A percentile compares a stretch with the other conserved stretches of the same genome.
Evolutionary conservation across 2,329 filamentous ascomycete genomes (phyloP).

Genomic region (Chalaropsis thielavioides): DNA sequence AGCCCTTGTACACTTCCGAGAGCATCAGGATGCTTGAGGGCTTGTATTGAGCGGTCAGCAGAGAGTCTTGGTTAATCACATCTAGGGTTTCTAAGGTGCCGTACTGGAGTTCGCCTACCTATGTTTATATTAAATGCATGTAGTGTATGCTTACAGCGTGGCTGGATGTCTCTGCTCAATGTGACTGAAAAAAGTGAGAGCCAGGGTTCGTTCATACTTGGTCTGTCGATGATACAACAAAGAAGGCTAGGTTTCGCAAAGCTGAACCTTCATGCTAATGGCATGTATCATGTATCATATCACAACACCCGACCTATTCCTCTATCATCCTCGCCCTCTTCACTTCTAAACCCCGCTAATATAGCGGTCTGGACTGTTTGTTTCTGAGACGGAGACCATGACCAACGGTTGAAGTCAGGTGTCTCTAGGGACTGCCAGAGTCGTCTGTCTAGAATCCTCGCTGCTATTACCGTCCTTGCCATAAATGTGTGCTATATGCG

Average conservation of each 20-base stretch:
- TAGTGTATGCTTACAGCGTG: neutral
- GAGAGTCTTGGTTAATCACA: neutral
- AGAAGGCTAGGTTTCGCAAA: neutral
- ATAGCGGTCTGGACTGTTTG: neutral
- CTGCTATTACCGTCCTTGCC: too few species aligned
- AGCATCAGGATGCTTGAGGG: neutral
- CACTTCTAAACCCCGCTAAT: neutral
- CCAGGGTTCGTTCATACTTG: neutral
- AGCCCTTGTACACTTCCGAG: neutral
- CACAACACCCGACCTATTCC: neutral
- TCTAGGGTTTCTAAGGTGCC: neutral
- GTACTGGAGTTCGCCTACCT: neutral
- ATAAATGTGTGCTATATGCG: too few species aligned
- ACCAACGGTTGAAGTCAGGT: neutral
- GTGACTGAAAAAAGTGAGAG: neutral
- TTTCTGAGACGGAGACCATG: neutral
- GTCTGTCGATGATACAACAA: neutral
- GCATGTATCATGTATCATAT: neutral
- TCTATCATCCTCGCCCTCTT: neutral
- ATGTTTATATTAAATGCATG: neutral
- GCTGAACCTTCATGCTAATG: neutral
- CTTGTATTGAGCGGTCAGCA: neutral
- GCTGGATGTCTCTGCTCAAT: neutral
- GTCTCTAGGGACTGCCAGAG: neutral
- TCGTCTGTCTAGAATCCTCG: neutral